Base-by-base conservation (phyloP, 495 filamentous ascomycete species). In the Aeminium ludgeri region DNA sequence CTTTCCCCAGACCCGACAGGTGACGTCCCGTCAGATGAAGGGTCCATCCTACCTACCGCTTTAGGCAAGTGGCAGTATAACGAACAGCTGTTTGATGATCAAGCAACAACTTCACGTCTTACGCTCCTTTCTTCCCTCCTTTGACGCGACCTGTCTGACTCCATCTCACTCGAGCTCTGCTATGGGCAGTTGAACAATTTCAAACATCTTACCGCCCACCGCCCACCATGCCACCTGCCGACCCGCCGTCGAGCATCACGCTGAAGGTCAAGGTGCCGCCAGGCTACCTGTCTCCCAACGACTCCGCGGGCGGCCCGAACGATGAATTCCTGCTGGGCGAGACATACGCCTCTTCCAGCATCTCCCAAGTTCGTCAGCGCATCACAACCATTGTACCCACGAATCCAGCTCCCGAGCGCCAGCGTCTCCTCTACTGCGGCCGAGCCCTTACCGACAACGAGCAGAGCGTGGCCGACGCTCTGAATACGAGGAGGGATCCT, bases 381-480 rank as follows among this genome's bases (percentile, higher is more conserved):
- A 62, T 65, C 41, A 46, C 52, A 27, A 38, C 54, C 32, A 32
- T 33, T 4, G 33, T 62, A 1, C 40, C 60, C 3, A 51, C 49
- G 0, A 42, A 43, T 19, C 62, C 62, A 6, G 30, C 55, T 6
- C 43, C 50, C 11, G 60, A 62, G 23, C 48, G 60, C 23, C 61
- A 63, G 49, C 46, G 62, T 23, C 38, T 65, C 12, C 62, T 65
- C 10, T 59, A 63, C 34, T 46, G 51, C 20, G 62, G 62, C 10
- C 35, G 58, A 34, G 52, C 60, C 30, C 43, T 65, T 19, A 48
- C 54, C 2, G 52, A 54, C 20, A 53, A 63, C 15, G 44, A 48
- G 7, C 57, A 61, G 33, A 59, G 51, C 10, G 39, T 65, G 41
- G 36, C 33, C 2, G 51, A 58, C 31, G 56, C 64, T 4, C 54